Evolutionary conservation across 2,329 filamentous ascomycete genomes (phyloP).

Genomic region (Amphichorda felina): DNA sequence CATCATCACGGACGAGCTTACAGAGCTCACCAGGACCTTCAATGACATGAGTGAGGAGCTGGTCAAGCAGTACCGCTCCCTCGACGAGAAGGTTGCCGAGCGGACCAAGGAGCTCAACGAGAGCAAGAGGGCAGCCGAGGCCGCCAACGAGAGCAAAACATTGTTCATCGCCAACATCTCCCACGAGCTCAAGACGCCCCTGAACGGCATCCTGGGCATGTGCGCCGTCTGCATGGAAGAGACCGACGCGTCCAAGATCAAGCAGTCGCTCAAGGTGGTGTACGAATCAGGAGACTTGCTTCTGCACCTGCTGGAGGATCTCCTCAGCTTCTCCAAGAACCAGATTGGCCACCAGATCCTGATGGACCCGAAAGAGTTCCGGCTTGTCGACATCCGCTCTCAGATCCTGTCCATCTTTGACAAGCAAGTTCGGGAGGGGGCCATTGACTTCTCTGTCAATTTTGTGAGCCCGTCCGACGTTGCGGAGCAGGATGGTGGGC

Average conservation of each 20-base stretch:
- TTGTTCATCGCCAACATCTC: slow-evolving; percentile 94
- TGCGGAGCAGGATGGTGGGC: slow-evolving; percentile 21
- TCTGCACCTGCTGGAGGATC: slow-evolving; percentile 75
- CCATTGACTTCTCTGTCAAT: slow-evolving; percentile 60
- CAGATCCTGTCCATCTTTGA: slow-evolving; percentile 82
- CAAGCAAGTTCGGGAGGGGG: slow-evolving; percentile 72
- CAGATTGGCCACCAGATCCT: slow-evolving; percentile 78
- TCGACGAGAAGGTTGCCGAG: slow-evolving; percentile 76
- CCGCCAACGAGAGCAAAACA: slow-evolving; percentile 95
- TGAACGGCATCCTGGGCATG: slow-evolving; percentile 94
- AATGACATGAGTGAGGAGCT: slow-evolving; percentile 93
- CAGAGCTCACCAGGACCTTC: slow-evolving; percentile 73
- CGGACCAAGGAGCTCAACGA: slow-evolving; percentile 76
- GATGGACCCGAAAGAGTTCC: slow-evolving; percentile 77
- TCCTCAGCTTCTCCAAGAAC: slow-evolving; percentile 90
- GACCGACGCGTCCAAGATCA: slow-evolving; percentile 64
- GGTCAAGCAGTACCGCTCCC: slow-evolving; percentile 69
- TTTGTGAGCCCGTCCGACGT: slow-evolving; percentile 38
- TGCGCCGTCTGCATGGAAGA: slow-evolving; percentile 89
- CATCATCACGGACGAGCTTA: slow-evolving; percentile 70
- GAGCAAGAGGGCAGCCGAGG: slow-evolving; percentile 84
- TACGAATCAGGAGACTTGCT: slow-evolving; percentile 67
- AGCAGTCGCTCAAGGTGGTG: slow-evolving; percentile 74
- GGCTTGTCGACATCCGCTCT: slow-evolving; percentile 69
- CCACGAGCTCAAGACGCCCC: slow-evolving; percentile 78